Conservation (phyloP, 768 basidiomycete genomes). For the Termitomyces eurrhizus region DNA sequence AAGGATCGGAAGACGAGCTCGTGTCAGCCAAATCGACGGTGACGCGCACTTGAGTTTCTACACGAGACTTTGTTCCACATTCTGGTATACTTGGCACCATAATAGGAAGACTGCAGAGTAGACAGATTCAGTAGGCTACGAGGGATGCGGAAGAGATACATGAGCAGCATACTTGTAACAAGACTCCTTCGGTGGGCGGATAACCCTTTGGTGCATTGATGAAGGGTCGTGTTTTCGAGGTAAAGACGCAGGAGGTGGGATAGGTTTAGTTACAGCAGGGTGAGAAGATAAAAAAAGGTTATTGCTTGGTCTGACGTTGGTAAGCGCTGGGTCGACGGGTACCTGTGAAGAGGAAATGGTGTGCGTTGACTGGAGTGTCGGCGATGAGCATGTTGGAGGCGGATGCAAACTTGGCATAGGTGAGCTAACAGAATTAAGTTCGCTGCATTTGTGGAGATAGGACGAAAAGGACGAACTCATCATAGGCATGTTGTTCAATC, state of each 20-base stretch:
- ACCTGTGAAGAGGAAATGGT: constrained; percentile 15
- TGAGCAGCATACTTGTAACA: constrained; percentile 62
- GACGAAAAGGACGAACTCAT: constrained; percentile 51
- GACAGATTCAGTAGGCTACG: constrained; percentile 9
- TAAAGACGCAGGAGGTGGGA: constrained; percentile 62
- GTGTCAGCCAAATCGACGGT: constrained; percentile 74
- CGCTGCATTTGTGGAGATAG: constrained; percentile 7
- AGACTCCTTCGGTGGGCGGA: constrained; percentile 67
- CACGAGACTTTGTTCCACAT: constrained; percentile 82
- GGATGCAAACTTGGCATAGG: constrained; percentile 29
- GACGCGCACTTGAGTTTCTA: constrained; percentile 93
- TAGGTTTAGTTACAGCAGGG: constrained; percentile 50
- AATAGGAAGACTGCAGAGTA: constrained; percentile 64
- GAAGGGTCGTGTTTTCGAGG: constrained; percentile 53
- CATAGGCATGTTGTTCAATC: constrained; percentile 70
- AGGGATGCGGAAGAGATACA: constrained; percentile 2
- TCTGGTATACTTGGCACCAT: constrained; percentile 82
- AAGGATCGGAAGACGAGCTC: constrained; percentile 55
- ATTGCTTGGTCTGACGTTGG: constrained; percentile 25
- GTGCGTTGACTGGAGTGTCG: constrained; percentile 24
- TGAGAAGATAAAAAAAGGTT: constrained; percentile 30
- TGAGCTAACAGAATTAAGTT: constrained; percentile 24
- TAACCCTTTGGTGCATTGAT: constrained; percentile 51
- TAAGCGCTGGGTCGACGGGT: constrained; percentile 19
- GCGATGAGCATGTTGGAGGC: constrained; percentile 28